Percentiles rank a stretch among this genome's conserved stretches.
These are phyloP conservation scores for sorghum (Sorghum bicolor) DNA, from an alignment of 176 grass and related monocot genomes.

Conservation along the genomic window DNA sequence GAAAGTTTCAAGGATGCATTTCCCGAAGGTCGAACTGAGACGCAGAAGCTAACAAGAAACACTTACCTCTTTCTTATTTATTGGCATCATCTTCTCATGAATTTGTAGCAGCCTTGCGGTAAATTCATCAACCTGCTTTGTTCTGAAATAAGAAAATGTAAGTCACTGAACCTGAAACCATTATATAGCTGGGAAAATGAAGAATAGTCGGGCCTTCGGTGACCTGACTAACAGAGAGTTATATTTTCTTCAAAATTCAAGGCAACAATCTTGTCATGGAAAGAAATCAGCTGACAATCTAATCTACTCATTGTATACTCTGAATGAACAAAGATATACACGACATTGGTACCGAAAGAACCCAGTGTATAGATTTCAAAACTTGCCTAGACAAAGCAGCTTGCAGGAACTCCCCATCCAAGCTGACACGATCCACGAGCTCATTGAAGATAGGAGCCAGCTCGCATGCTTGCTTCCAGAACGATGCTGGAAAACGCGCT, in stretches of 20 bases:
- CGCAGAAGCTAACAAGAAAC: neutral
- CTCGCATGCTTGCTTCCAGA: constrained; percentile 78
- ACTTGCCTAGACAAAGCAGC: constrained; percentile 71
- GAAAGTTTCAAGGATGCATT: neutral
- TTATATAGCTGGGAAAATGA: neutral
- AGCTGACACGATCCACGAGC: constrained; percentile 87
- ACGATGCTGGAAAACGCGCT: constrained; percentile 38
- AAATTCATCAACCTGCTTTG: constrained; percentile 84
- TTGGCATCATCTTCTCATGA: constrained; percentile 68
- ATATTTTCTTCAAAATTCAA: neutral
- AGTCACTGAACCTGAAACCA: neutral
- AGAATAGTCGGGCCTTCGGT: neutral
- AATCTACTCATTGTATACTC: neutral
- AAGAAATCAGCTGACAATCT: neutral
- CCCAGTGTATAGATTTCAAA: neutral
- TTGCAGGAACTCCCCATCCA: constrained; percentile 83
- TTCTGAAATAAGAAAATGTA: constrained; percentile 46
- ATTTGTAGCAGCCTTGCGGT: constrained; percentile 83
- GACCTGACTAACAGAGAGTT: neutral
- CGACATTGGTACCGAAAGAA: neutral
- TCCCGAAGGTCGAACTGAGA: neutral
- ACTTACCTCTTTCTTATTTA: constrained; percentile 79
- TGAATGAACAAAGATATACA: neutral
- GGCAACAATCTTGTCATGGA: neutral
- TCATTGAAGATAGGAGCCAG: constrained; percentile 86